phyloP scores from a whole-genome alignment of 805 yeast genomes.

The Starmerella floris region DNA sequence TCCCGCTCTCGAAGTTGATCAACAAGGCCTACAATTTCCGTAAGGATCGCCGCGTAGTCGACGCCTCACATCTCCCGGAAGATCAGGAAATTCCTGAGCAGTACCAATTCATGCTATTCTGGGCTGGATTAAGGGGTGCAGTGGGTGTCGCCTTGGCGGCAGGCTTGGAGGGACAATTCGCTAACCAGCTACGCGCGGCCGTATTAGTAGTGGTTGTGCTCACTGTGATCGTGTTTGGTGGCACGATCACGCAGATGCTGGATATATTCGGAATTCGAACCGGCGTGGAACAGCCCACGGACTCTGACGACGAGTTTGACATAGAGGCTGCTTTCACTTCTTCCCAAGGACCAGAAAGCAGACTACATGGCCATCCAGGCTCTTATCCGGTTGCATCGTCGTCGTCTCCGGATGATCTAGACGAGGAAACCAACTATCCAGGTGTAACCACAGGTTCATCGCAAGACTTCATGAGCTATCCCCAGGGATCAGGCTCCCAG shows the following conservation, averaged over 20 bases:
- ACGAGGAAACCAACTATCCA: conserved; percentile 26
- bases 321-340: conserved; percentile 44
- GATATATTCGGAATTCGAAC: conserved; percentile 87
- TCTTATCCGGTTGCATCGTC: background rate
- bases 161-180: conserved; percentile 91
- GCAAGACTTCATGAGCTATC: conserved; percentile 1
- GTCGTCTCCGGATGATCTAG: background rate
- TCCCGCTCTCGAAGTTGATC: conserved; percentile 75
- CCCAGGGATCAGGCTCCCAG: conserved; percentile 20
- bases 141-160: conserved; percentile 98
- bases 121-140: conserved; percentile 99
- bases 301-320: conserved; percentile 90
- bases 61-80: conserved; percentile 21
- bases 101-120: conserved; percentile 96
- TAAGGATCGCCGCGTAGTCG: conserved; percentile 21
- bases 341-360: no score
- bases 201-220: conserved; percentile 92
- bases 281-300: conserved; percentile 73
- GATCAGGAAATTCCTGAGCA: conserved; percentile 77
- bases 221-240: conserved; percentile 93
- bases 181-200: conserved; percentile 78
- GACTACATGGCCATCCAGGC: no score
- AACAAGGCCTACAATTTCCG: conserved; percentile 63
- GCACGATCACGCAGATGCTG: conserved; percentile 96
- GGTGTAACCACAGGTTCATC: conserved; percentile 19